Evolutionary conservation across 176 grass and related monocot genomes (phyloP), one percentile per base, ranked within the genome.

Genomic region (Aegilops speltoides): DNA sequence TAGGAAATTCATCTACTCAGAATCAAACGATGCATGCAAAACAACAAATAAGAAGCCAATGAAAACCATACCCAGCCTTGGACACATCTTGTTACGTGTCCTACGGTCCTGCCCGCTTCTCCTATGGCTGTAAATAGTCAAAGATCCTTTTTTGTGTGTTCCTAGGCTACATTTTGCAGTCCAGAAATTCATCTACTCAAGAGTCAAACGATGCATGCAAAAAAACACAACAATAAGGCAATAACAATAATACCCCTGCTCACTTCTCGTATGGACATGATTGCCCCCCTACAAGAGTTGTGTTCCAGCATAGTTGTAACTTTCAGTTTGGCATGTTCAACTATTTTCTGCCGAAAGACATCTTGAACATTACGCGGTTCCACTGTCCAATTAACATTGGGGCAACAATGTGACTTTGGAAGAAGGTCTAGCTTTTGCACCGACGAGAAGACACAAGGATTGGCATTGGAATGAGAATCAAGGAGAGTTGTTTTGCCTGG

Each of bases 61-160:
- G 82, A 57, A 3, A 83, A 54, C n/a, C 60, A 34, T 57, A 85
- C 54, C 31, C 7, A 62, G 56, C 37, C 29, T 79, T 76, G 75
- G 46, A 79, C 46, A 85, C 43, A 61, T 45, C 36, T 57, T 63
- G 87, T 94, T 96, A 94, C 92, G 17, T 56, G 52, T 6, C 10
- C 37, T 38, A 8, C 34, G 34, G 34, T 37, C 46, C 50, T 54
- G 50, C 50, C 50, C 16, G 16, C 50, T 54, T 54, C 50, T 54
- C 50, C 4, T 54, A 48, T 48, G 45, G 45, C 13, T 52, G 45
- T 20, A 36, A 56, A 64, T 36, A 5, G 15, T 52, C 48, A 6
- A 77, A 45, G 3, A 46, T 52, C 16, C 32, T 10, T 54, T 75
- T 65, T 36, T 23, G 3, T n/a, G 59, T 48, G 13, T 32, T 83